These are phyloP conservation scores for Lentinula edodes DNA, from an alignment of 768 basidiomycete genomes.

Conservation along the genomic window DNA sequence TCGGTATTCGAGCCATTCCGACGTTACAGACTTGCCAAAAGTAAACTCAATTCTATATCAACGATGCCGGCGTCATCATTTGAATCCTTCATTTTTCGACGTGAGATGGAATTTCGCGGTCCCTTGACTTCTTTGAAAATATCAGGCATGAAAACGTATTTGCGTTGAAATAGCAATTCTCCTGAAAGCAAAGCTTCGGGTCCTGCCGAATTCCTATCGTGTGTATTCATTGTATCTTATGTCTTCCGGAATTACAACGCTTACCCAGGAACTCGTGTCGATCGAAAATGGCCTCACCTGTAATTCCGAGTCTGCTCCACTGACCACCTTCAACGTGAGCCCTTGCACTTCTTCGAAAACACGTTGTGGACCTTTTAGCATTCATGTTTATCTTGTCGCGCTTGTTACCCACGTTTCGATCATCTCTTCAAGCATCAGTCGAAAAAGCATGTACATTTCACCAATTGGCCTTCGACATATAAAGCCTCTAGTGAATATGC, in stretches of 20 bases:
- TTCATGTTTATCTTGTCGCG: slow-evolving; percentile 69
- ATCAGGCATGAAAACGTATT: slow-evolving; percentile 6
- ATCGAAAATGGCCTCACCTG: slow-evolving; percentile 56
- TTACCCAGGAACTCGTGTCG: slow-evolving; percentile 54
- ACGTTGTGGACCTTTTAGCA: slow-evolving; percentile 59
- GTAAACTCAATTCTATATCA: slow-evolving; percentile 35
- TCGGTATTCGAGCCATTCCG: slow-evolving; percentile 39
- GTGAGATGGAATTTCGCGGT: slow-evolving; percentile 7
- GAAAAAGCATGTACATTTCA: slow-evolving; percentile 37
- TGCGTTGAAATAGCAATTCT: slow-evolving; percentile 7
- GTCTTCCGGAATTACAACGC: slow-evolving; percentile 17
- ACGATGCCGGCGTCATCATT: slow-evolving; percentile 12
- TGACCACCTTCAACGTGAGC: slow-evolving; percentile 54
- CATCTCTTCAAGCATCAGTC: slow-evolving; percentile 50
- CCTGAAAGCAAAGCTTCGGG: slow-evolving; percentile 11
- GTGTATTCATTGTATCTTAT: slow-evolving; percentile 9
- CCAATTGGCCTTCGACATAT: slow-evolving; percentile 41
- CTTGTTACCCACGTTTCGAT: slow-evolving; percentile 74
- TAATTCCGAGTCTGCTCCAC: slow-evolving; percentile 69
- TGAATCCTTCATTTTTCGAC: slow-evolving; percentile 13
- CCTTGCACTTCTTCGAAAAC: slow-evolving; percentile 62
- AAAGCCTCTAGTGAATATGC: slow-evolving; percentile 38
- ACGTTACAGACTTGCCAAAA: slow-evolving; percentile 56
- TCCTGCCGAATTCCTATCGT: slow-evolving; percentile 6
- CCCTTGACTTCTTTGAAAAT: not conserved